Conservation (phyloP, 2,329 filamentous ascomycete species). For the Albophoma yamanashiensis region DNA sequence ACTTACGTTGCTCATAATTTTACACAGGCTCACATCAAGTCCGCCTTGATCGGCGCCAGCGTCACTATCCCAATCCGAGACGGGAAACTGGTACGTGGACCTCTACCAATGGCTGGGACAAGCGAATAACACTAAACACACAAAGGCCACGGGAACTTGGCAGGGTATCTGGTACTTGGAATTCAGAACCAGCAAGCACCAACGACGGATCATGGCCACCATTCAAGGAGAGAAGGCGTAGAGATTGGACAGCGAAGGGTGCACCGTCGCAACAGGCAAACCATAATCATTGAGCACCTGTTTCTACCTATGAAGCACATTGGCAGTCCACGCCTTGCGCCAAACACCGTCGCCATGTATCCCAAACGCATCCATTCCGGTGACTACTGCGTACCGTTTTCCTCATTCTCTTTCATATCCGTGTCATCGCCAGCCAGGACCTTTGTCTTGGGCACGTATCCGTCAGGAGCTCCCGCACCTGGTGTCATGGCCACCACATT, state of each 20-base stretch:
- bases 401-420: conserved; percentile 48
- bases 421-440: conserved; percentile 54
- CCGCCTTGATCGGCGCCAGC: conserved; percentile 76
- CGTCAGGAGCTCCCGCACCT: conserved; percentile 48
- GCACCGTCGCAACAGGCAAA: neutral
- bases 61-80: conserved; percentile 86
- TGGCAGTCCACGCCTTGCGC: conserved; percentile 12
- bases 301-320: conserved; percentile 5
- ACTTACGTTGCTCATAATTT: neutral
- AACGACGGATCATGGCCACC: conserved; percentile 77
- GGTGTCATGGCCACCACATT: conserved; percentile 80
- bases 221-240: conserved; percentile 74
- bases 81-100: conserved; percentile 54
- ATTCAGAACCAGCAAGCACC: conserved; percentile 68
- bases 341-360: conserved; percentile 25
- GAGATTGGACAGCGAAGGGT: neutral
- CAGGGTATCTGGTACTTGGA: conserved; percentile 93
- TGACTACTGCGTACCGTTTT: conserved; percentile 25
- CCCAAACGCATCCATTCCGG: conserved; percentile 8
- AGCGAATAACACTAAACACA: neutral
- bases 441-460: conserved; percentile 52
- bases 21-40: conserved; percentile 78
- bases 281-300: neutral
- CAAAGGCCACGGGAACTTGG: conserved; percentile 60
- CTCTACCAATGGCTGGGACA: neutral